Evolutionary conservation across 2,329 filamentous ascomycete genomes (phyloP).

Genomic region (Xylariaceae sp.): DNA sequence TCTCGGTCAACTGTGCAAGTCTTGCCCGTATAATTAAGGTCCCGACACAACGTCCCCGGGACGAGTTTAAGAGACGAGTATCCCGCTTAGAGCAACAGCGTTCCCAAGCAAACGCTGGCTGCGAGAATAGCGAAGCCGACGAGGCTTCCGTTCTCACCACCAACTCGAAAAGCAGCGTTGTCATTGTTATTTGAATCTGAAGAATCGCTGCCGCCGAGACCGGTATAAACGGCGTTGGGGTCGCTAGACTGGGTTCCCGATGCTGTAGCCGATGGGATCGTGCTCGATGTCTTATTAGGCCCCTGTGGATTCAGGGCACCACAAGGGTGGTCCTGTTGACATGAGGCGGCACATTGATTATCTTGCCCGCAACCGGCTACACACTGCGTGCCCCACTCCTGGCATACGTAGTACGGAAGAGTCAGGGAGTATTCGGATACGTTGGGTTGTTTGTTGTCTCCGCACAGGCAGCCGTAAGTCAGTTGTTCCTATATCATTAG

Average conservation of each 20-base stretch:
- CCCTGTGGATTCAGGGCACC: slow-evolving; percentile 67
- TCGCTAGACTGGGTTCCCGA: slow-evolving; percentile 41
- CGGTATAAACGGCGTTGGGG: slow-evolving; percentile 42
- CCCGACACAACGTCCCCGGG: no score
- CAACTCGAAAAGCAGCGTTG: slow-evolving; percentile 19
- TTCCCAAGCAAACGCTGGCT: slow-evolving; percentile 21
- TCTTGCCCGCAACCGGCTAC: slow-evolving; percentile 58
- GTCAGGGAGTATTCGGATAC: slow-evolving; percentile 77
- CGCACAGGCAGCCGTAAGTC: slow-evolving; percentile 73
- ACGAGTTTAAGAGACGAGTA: background rate
- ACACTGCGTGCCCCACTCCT: slow-evolving; percentile 71
- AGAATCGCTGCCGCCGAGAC: slow-evolving; percentile 29
- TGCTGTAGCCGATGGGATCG: slow-evolving; percentile 43
- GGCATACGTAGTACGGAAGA: slow-evolving; percentile 76
- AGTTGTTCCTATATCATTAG: slow-evolving; percentile 52
- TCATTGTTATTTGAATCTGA: slow-evolving; percentile 8
- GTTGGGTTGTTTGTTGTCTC: slow-evolving; percentile 68
- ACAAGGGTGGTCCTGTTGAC: slow-evolving; percentile 70
- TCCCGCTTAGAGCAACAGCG: slow-evolving; percentile 19
- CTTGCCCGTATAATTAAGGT: background rate
- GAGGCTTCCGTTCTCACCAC: slow-evolving; percentile 19
- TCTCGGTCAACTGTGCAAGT: background rate
- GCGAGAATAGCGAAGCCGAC: slow-evolving; percentile 23
- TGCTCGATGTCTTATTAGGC: slow-evolving; percentile 57
- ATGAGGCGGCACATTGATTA: slow-evolving; percentile 61